phyloP scores from a whole-genome alignment of 1,284 basidiomycete genomes.

The Papiliotrema flavescens region DNA sequence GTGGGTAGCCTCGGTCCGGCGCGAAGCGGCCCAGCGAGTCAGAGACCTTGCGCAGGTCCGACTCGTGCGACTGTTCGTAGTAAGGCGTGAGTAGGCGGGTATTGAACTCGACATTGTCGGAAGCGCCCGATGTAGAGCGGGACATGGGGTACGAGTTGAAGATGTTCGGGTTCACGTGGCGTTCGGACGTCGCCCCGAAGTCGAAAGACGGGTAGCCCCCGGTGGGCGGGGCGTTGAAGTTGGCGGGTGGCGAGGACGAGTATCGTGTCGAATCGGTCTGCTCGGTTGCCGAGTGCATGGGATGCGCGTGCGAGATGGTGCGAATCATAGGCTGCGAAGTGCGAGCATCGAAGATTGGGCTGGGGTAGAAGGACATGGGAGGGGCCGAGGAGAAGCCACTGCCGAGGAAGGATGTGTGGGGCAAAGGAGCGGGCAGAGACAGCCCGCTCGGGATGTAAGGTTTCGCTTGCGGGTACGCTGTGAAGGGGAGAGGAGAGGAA shows the following conservation, averaged over 20 bases:
- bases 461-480: constrained; percentile 8
- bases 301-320: constrained; percentile 34
- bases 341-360: constrained; percentile 17
- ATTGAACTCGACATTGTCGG: constrained; percentile 13
- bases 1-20: background rate
- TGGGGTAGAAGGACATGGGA: constrained; percentile 15
- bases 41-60: constrained; percentile 34
- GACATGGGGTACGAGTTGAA: constrained; percentile 36
- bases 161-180: constrained; percentile 27
- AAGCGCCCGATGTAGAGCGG: constrained; percentile 33
- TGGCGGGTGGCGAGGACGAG: constrained; percentile 31
- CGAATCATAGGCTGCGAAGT: constrained; percentile 29
- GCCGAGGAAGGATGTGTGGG: constrained; percentile 6
- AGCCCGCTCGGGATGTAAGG: constrained; percentile 6
- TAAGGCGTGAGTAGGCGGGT: constrained; percentile 32
- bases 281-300: constrained; percentile 35
- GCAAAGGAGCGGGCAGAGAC: constrained; percentile 10
- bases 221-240: constrained; percentile 18
- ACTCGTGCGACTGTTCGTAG: constrained; percentile 19
- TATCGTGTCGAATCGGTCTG: constrained; percentile 31
- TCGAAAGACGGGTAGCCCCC: constrained; percentile 15
- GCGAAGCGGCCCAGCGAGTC: constrained; percentile 20
- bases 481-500: constrained; percentile 9
- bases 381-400: constrained; percentile 23
- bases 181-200: constrained; percentile 13